Evolutionary conservation across 495 filamentous ascomycete genomes (phyloP), one percentile per base, ranked within the genome.

Genomic region (Aspergillus sclerotioniger): DNA sequence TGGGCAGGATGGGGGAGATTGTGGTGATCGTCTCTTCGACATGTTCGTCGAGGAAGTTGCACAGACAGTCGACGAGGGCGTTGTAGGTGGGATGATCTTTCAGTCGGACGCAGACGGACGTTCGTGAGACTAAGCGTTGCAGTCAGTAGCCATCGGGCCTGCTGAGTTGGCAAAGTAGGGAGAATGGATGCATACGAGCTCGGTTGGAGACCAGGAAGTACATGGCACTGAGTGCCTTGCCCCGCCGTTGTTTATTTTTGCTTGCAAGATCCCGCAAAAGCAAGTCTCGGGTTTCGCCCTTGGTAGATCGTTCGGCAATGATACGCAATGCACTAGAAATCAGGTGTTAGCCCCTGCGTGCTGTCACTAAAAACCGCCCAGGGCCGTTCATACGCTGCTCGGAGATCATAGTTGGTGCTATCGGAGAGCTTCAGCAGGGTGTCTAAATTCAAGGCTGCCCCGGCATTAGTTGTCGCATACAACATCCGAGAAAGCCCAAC

Each of bases 341-440:
- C 3, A 25, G 37, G 6, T 41, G 56, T 70, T 47, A 67, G 61
- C 46, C 41, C 43, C 12, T 31, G 20, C 8, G 41, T 47, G 32
- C 21, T 20, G 46, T 17, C n/a, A 6, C 8, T 16, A 19, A 13
- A 15, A 51, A 13, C 13, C 10, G 19, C 48, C 4, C 31, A 44
- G 43, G 16, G 12, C n/a, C 54, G 25, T 16, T 32, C 79, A 53
- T 80, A 82, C 80, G 79, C 77, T 54, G 75, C 69, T 61, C 78
- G 74, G 51, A 82, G 77, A 53, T 81, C 76, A 63, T 76, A 70
- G 57, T 76, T 82, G 31, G 78, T 72, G 66, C 75, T 78, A 54
- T 75, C 69, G 46, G 74, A 74, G 43, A 83, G 73, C 60, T 77
- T 76, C 19, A 75, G 65, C 15, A 83, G 73, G 1, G 80, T 80